Base-by-base conservation (phyloP, 768 basidiomycete genomes). In the Termitomyces sp. region DNA sequence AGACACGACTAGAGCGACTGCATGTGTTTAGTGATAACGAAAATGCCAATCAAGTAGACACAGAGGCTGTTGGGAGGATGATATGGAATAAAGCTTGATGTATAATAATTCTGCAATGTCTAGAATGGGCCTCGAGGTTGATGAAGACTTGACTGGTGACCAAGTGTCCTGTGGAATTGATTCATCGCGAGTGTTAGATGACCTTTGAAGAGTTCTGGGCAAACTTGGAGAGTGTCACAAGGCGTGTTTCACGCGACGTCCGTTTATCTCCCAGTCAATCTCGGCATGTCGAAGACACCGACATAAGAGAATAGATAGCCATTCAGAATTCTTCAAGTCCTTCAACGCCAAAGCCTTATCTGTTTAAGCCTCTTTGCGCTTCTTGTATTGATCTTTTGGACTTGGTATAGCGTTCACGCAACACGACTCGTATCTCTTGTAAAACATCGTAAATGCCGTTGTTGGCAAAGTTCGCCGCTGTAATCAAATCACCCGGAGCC, bases 211-310 rank as follows among this genome's bases (percentile, higher is more conserved):
- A n/a, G n/a, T 50, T 20, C 31, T 22, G 13, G 22, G 16, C n/a
- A 7, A 31, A 48, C 29, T 33, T 20, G 47, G 12, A 1, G 3
- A 6, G 18, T 29, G n/a, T 7, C 3, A 2, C 5, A 31, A 48
- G 47, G 0, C 5, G 12, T 48, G 47, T 20, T 48, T n/a, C 1
- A 48, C n/a, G 1, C 47, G 12, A 10, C 7, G 18, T 16, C 3
- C 18, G 9, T 47, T n/a, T 16, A 28, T 5, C 28, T 8, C 7
- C 48, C 48, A 50, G n/a, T 50, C 48, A 6, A 50, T 34, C 12
- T 15, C 0, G 1, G 7, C 4, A 15, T 20, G 0, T 1, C 7
- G 4, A 8, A 50, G 20, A 0, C 2, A 16, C 5, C 7, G 0
- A 20, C 10, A 12, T 1, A 33, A 20, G n/a, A 34, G 13, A 2